phyloP scores from a whole-genome alignment of 2,329 filamentous ascomycete genomes.

The Graphium sp. region DNA sequence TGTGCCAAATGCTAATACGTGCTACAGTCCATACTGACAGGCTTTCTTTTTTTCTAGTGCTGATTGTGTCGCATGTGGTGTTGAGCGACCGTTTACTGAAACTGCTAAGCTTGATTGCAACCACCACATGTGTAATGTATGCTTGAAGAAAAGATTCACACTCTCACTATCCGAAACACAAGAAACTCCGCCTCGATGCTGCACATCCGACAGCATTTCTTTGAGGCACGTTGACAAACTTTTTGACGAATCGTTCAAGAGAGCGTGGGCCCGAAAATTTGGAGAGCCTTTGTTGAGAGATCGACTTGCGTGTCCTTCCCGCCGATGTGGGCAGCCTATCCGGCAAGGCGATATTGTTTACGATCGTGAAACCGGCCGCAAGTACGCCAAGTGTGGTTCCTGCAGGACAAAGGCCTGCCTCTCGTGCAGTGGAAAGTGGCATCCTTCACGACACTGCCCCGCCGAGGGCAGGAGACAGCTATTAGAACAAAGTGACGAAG shows the following conservation, averaged over 20 bases:
- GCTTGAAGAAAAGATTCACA: conserved; percentile 57
- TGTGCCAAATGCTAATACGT: too few relatives aligned
- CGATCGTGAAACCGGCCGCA: conserved; percentile 38
- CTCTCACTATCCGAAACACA: conserved; percentile 60
- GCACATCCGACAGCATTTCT: conserved; percentile 54
- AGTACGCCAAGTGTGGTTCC: conserved; percentile 50
- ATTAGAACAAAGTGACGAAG: conserved; percentile 42
- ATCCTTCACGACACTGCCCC: conserved; percentile 52
- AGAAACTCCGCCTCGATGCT: conserved; percentile 77
- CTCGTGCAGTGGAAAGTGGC: conserved; percentile 58
- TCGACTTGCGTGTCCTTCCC: conserved; percentile 60
- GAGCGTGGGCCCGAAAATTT: conserved; percentile 65
- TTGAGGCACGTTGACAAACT: conserved; percentile 60
- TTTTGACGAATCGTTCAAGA: conserved; percentile 61
- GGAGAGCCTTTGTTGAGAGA: conserved; percentile 59
- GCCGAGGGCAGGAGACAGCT: conserved; percentile 49
- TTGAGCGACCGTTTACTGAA: conserved; percentile 45
- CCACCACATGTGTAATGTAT: conserved; percentile 67
- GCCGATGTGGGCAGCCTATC: conserved; percentile 66
- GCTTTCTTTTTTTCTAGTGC: conserved; percentile 27
- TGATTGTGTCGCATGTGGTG: conserved; percentile 57
- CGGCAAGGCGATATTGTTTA: conserved; percentile 51
- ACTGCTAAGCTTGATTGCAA: conserved; percentile 59
- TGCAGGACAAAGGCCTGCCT: conserved; percentile 65
- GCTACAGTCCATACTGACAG: too few relatives aligned